Evolutionary conservation across 352 stramenopile species (phyloP).

Genomic region (Peronospora farinosa): DNA sequence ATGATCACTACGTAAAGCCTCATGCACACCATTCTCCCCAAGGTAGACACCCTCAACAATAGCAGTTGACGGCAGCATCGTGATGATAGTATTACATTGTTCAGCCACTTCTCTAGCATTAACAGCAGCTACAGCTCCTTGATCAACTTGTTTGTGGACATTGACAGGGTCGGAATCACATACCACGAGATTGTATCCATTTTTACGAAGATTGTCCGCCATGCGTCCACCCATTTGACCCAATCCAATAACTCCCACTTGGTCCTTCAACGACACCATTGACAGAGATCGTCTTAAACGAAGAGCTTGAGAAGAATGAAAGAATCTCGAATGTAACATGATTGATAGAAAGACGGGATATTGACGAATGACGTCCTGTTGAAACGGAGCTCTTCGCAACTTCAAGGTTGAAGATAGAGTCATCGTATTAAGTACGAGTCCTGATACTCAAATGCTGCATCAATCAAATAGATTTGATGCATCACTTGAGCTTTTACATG

Average conservation of each 20-base stretch:
- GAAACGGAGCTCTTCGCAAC: constrained; percentile 7
- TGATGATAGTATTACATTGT: constrained; percentile 84
- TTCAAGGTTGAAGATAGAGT: constrained; percentile 26
- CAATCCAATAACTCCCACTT: constrained; percentile 88
- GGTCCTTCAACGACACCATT: constrained; percentile 25
- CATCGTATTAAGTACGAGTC: constrained; percentile 15
- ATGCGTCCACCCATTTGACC: constrained; percentile 93
- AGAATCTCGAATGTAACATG: constrained; percentile 12
- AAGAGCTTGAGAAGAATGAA: constrained; percentile 6
- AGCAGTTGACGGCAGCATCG: constrained; percentile 91
- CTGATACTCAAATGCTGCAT: constrained; percentile 6
- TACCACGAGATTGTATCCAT: constrained; percentile 71
- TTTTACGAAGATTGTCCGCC: constrained; percentile 86
- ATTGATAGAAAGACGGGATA: constrained; percentile 1
- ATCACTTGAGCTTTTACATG: too few relatives aligned
- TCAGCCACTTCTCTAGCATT: constrained; percentile 70
- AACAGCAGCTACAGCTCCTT: constrained; percentile 43
- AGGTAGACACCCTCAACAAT: constrained; percentile 84
- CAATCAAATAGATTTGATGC: constrained; percentile 1
- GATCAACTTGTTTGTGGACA: constrained; percentile 43
- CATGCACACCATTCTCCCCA: constrained; percentile 60
- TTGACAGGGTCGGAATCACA: constrained; percentile 63
- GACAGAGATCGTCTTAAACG: constrained; percentile 6
- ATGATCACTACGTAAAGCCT: constrained; percentile 60
- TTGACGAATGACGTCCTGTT: too few relatives aligned